Evolutionary conservation across 371 early-diverging fungal species (phyloP), one percentile per base, ranked within the genome.

Genomic region (Umbelopsis sp.): DNA sequence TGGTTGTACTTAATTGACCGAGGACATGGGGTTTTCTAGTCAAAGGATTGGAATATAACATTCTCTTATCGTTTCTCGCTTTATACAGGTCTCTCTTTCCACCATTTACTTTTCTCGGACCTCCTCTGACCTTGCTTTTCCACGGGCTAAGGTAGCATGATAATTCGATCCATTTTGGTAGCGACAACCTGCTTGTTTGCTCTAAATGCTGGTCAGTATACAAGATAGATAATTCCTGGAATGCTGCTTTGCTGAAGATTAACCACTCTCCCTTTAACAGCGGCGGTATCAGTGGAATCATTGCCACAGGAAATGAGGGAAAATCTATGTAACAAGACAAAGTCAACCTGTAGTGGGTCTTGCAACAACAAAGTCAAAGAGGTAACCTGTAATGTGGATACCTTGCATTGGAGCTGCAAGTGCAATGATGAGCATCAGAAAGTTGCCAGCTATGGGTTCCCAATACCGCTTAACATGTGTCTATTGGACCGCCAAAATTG

Each of bases 401-500:
- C 12, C 7, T n/a, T 57, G 3, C 29, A n/a, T 14, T 57, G 57
- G 57, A 35, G 35, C n/a, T 57, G 57, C 57, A 35, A 29, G 5
- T 57, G 57, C 35, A 18, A 29, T 14, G 57, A 57, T 18, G 35
- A 57, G 11, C 29, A 57, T 18, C 14, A 16, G 0, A 29, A 29
- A 3, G 6, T 57, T n/a, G 35, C 57, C 5, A 57, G 18, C 29
- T 57, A 57, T 29, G 29, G 35, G 14, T 57, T 57, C 18, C 57
- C 57, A 1, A 57, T 57, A 57, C 35, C 57, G 7, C 18, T n/a
- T n/a, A 35, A 29, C 35, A 10, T 57, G 57, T 57, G 57, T 35
- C 29, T 29, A 8, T 16, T 57, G 35, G 57, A 57, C 18, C 57
- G 32, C 18, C 57, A 57, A 57, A 57, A 57, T 35, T 57, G 57